Conservation (phyloP, 148 eudicot genomes). For the Fagopyrum esculentum region DNA sequence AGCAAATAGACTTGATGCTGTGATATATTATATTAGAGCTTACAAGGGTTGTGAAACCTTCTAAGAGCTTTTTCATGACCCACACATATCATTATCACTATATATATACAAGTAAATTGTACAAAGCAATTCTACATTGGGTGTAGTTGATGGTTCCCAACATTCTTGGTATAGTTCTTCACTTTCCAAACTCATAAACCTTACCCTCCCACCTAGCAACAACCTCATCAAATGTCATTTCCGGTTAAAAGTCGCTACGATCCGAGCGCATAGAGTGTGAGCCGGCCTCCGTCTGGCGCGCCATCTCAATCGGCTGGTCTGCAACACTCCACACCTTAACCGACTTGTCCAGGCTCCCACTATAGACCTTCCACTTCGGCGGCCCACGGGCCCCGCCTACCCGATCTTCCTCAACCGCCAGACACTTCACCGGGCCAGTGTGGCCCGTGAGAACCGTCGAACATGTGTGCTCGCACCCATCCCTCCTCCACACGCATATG, state of each 20-base stretch:
- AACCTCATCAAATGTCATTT: not conserved
- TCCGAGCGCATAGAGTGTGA: slow-evolving; percentile 24
- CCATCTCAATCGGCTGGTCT: slow-evolving; percentile 15
- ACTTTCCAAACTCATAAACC: not conserved
- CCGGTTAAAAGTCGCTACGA: not conserved
- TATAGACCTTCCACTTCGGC: slow-evolving; percentile 30
- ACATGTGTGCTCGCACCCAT: slow-evolving; percentile 40
- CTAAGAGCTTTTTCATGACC: not conserved
- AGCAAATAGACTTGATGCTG: not conserved
- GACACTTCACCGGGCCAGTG: slow-evolving; percentile 58
- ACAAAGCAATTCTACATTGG: not conserved
- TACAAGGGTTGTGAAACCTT: not conserved
- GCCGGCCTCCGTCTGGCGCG: slow-evolving; percentile 18
- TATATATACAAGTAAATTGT: not conserved
- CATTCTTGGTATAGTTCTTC: not conserved
- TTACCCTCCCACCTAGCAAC: not conserved
- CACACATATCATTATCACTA: not conserved
- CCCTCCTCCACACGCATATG: slow-evolving; percentile 65
- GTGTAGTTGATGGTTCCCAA: not conserved
- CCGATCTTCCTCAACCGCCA: slow-evolving; percentile 52
- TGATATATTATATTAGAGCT: slow-evolving; percentile 8
- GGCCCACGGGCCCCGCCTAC: slow-evolving; percentile 12
- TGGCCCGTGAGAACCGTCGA: slow-evolving; percentile 49
- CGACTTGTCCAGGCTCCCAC: slow-evolving; percentile 57
- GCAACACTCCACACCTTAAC: slow-evolving; percentile 52